phyloP scores from a whole-genome alignment of 2,329 filamentous ascomycete genomes.

The Lecanicillium sp. region DNA sequence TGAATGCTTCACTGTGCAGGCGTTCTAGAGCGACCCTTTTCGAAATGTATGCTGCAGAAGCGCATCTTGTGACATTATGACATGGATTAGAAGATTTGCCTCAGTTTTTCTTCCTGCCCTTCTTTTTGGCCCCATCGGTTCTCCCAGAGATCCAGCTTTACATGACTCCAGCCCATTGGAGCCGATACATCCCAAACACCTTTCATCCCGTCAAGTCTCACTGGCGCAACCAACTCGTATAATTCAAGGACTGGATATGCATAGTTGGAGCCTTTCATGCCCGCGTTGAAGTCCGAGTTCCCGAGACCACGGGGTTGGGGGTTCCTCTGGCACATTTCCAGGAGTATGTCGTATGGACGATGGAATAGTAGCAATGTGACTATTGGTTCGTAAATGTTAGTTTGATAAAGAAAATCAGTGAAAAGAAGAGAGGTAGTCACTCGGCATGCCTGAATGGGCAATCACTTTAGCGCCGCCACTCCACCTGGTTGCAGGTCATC shows the following conservation, averaged over 20 bases:
- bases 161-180: conserved; percentile 19
- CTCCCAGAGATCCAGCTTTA: conserved; percentile 14
- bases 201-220: conserved; percentile 18
- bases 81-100: not conserved
- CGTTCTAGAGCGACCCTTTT: too few relatives aligned
- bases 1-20: too few relatives aligned
- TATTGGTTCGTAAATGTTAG: too few relatives aligned
- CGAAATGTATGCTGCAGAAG: too few relatives aligned
- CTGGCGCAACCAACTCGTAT: conserved; percentile 14
- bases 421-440: too few relatives aligned
- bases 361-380: conserved; percentile 7
- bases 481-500: too few relatives aligned
- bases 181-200: conserved; percentile 16
- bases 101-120: too few relatives aligned
- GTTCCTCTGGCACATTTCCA: conserved; percentile 11
- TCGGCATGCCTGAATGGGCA: too few relatives aligned
- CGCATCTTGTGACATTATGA: too few relatives aligned
- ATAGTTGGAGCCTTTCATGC: conserved; percentile 17
- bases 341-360: conserved; percentile 9
- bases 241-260: conserved; percentile 20
- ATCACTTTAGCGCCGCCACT: too few relatives aligned
- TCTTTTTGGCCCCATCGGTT: conserved; percentile 15
- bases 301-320: conserved; percentile 18
- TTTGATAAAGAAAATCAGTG: too few relatives aligned
- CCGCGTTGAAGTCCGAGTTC: conserved; percentile 21